Evolutionary conservation across 306 rosid species (phyloP).

Genomic region (Pueraria montana): DNA sequence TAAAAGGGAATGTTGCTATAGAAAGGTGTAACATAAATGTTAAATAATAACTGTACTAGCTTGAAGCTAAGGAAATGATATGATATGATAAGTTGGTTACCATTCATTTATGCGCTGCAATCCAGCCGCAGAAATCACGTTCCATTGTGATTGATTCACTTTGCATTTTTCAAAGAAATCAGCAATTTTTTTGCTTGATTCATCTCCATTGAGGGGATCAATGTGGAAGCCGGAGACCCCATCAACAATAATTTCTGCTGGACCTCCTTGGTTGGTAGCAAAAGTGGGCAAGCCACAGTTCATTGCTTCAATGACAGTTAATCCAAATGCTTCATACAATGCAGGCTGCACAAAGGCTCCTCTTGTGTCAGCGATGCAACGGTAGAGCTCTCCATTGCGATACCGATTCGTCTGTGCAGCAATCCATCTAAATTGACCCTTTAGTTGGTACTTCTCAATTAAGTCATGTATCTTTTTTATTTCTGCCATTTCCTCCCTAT

Average conservation of each 20-base stretch:
- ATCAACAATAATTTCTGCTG: constrained; percentile 92
- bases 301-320: constrained; percentile 99
- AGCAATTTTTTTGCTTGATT: constrained; percentile 77
- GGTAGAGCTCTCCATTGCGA: constrained; percentile 90
- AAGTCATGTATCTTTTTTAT: constrained; percentile 78
- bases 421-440: constrained; percentile 94
- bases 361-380: constrained; percentile 80
- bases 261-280: constrained; percentile 98
- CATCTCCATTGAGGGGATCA: constrained; percentile 79
- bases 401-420: constrained; percentile 83
- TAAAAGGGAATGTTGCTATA: background rate
- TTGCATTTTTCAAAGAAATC: constrained; percentile 87
- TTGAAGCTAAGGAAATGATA: constrained; percentile 14
- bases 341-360: constrained; percentile 99
- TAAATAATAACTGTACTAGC: background rate
- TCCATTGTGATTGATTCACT: constrained; percentile 68
- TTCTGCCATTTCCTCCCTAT: constrained; percentile 87
- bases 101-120: constrained; percentile 86
- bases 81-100: constrained; percentile 50
- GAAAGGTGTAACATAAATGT: constrained; percentile 14
- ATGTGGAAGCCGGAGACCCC: constrained; percentile 91
- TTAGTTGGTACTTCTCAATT: constrained; percentile 76
- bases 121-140: constrained; percentile 60
- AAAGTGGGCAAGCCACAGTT: constrained; percentile 94
- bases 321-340: constrained; percentile 93